Base-by-base conservation (phyloP, 495 filamentous ascomycete genomes). In the Penicillium ochrochloron region DNA sequence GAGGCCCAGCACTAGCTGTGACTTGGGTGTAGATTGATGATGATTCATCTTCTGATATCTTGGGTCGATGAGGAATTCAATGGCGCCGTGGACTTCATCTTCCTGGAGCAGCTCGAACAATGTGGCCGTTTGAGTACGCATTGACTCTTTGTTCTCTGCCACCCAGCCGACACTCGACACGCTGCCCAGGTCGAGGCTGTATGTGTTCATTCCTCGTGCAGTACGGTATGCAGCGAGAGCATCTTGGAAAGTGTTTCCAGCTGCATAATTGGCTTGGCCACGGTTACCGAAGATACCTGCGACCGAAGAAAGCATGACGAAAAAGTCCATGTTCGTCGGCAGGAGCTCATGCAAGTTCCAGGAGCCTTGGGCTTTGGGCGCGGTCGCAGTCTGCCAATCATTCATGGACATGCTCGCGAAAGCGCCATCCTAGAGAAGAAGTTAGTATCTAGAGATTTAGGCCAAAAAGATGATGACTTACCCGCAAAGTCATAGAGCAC, bases 131-230 rank as follows among this genome's bases (percentile, higher is more conserved):
- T 73, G 35, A 5, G 57, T 65, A 56, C 59, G 50, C 61, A 64
- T 52, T 19, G 61, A 64, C 39, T 53, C 57, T 41, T 61, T 46
- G 53, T 75, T 73, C 33, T 76, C 66, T 44, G 63, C 84, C 66
- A 87, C 76, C 78, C 85, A 87, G 19, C 86, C 86, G 0, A 84
- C 80, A 51, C 81, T 84, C 0, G 80, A 80, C 12, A 88, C 83
- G 31, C 82, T 79, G 10, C 82, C 85, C 0, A 90, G 74, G 50
- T 87, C 82, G 31, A 90, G 75, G 19, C 80, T 83, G 1, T 82
- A 66, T 21, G 69, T 72, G 2, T 63, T 70, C 60, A 71, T 57
- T 1, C 75, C 75, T 6, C 48, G 62, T 0, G 64, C 42, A 34
- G 66, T 62, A 4, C 77, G 76, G 46, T 76, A 71, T 0, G 67